Evolutionary conservation across 768 basidiomycete species (phyloP), one percentile per base, ranked within the genome.

Genomic region (Lactifluus pinguis): DNA sequence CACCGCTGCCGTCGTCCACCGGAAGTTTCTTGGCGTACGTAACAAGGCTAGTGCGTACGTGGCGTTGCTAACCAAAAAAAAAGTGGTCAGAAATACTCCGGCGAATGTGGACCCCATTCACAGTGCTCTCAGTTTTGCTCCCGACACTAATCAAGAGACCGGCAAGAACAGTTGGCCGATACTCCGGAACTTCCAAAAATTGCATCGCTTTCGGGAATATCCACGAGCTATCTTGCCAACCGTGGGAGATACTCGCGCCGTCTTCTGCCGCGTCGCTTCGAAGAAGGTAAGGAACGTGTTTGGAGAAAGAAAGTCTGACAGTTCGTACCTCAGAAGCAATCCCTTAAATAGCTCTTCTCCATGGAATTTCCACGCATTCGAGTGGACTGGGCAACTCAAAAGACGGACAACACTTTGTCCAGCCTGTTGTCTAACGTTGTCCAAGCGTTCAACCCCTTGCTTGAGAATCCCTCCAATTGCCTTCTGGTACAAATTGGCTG

Each of bases 371-470:
- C 87, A 88, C 41, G 66, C 68, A 52, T 75, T 71, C 32, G 75
- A 68, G 55, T 75, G 85, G 13, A 75, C 71, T 8, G 76, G 72
- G 32, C 80, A 69, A 25, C 70, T 67, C 50, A 91, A 67, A 32
- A 93, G 71, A 59, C 71, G 71, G 56, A 77, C 48, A 63, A 93
- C 76, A 64, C 81, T 77, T 62, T 77, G 75, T 1, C 92, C 92
- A 9, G 91, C 89, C 53, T 82, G 83, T 60, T 87, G 88, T 49
- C 95, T 81, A 52, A 98, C 90, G 68, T 87, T 92, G 70, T 97
- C 94, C 17, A 98, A 79, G 67, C 92, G 80, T 72, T 98, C 95
- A 32, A 90, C 84, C 5, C 90, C 89, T 69, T 95, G 93, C 74
- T 92, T 95, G 59, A 95, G 76, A 49, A 94, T 80, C 0, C 85